Evolutionary conservation across 2,329 filamentous ascomycete genomes (phyloP), one percentile per base, ranked within the genome.

Genomic region (Aspergillus tanneri): DNA sequence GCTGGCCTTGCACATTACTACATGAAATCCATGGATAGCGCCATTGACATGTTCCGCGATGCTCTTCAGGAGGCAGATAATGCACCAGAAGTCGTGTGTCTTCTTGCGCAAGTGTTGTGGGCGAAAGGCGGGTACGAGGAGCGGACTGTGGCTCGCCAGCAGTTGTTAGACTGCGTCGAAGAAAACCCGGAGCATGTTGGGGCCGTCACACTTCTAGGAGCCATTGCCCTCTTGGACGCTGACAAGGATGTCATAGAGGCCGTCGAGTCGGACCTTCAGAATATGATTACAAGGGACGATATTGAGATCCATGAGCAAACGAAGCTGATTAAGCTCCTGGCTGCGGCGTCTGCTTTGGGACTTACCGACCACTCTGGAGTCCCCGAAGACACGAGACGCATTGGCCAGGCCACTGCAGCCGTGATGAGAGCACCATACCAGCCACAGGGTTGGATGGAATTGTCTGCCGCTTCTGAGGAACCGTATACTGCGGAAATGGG

Each of bases 31-130:
- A 80, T 86, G 55, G 80, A 84, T 32, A 80, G 83, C 42, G 87
- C 90, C 0, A 83, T 96, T 21, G 76, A 80, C 9, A 90, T 87
- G 71, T 95, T 99, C 68, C 83, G 89, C 54, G 77, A 83, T 2
- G 90, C 90, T 0, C 76, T 97, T 6, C 78, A 85, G 47, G 90
- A 95, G 65, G 90, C 87, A 1, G 74, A 81, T 23, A 81, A 81
- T 28, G 84, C 90, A 52, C 87, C 91, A 0, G 90, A 96, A 62
- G 86, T 92, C 1, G 85, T 90, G 0, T 96, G 91, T 62, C 77
- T 96, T 10, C 77, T 97, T 10, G 88, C 91, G 0, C 90, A 97
- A 69, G 88, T 97, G 0, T 78, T 97, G 0, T 99, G 93, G 92
- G 91, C 91, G 0, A 90, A 89, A 55, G 90, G 88, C 7, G 83